Evolutionary conservation across 352 stramenopile species (phyloP), one percentile per base, ranked within the genome.

Genomic region (Globisporangium canariense): DNA sequence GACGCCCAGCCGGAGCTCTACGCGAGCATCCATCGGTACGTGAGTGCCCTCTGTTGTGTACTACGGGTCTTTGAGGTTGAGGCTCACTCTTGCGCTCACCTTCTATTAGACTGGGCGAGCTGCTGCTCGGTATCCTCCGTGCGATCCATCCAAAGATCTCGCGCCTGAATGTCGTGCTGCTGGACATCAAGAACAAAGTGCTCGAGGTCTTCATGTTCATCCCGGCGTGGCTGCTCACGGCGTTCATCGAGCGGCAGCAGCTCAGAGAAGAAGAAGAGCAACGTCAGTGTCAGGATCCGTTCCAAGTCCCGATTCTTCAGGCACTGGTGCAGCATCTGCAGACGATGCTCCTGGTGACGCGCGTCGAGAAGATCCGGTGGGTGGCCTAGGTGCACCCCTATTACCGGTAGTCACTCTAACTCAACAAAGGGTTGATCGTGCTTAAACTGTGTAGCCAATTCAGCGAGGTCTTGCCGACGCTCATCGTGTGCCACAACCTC

Each of bases 121-220:
- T 87, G 18, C 49, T 91, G n/a, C 50, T 91, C 2, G 57, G 81
- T 14, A 76, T 79, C 32, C 57, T 89, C 2, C 34, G 57, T 25
- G 78, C 73, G 47, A 61, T 61, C 10, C 70, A 75, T 16, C 46
- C 66, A 10, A 41, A 68, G 28, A 57, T 79, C 34, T 84, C 74
- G 41, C 66, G 63, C 6, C 58, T 83, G 25, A 51, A 75, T 45
- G 49, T 57, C 3, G 47, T 58, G 18, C 47, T 88, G 11, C 49
- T 87, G 38, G 71, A 83, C 13, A 62, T 88, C 59, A 91, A 87
- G 64, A 91, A 87, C 68, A 81, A 80, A 60, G 68, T 69, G 22
- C 66, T 86, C 8, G 80, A 91, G 61, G 76, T 90, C 8, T 82
- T 91, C 60, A 78, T 90, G 70, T 75, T 89, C 47, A 53, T 90